These are phyloP conservation scores for Termitomyces sp. DNA, from an alignment of 768 basidiomycete genomes.

Conservation along the genomic window DNA sequence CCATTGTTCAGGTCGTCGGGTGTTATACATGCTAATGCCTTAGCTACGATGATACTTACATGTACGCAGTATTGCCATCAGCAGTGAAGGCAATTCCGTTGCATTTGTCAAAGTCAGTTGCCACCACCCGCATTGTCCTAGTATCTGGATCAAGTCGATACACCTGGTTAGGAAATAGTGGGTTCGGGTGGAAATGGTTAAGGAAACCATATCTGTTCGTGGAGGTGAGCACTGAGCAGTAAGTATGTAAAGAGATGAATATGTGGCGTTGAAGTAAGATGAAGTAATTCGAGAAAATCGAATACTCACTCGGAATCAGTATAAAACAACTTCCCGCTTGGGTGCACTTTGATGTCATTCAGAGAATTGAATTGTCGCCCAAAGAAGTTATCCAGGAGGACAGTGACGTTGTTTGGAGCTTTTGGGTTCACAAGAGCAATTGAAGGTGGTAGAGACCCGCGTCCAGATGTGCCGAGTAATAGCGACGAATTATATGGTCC, in stretches of 20 bases:
- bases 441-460: slow-evolving; percentile 50
- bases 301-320: slow-evolving; percentile 59
- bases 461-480: slow-evolving; percentile 60
- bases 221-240: not conserved
- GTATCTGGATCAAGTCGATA: slow-evolving; percentile 71
- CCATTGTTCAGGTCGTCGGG: too few species aligned
- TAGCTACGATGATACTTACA: too few species aligned
- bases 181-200: slow-evolving; percentile 59
- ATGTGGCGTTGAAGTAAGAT: not conserved
- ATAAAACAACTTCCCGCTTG: slow-evolving; percentile 67
- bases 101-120: slow-evolving; percentile 66
- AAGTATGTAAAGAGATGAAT: not conserved
- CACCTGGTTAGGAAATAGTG: slow-evolving; percentile 67
- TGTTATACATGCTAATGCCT: too few species aligned
- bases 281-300: not conserved
- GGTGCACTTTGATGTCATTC: slow-evolving; percentile 75
- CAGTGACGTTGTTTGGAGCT: slow-evolving; percentile 59
- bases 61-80: too few species aligned
- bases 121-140: slow-evolving; percentile 61
- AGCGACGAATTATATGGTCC: slow-evolving; percentile 55
- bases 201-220: slow-evolving; percentile 53
- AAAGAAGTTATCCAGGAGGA: slow-evolving; percentile 73
- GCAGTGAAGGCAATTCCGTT: slow-evolving; percentile 75
- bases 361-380: slow-evolving; percentile 81
- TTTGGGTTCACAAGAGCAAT: slow-evolving; percentile 60